These are phyloP conservation scores for Yamadazyma philogaea DNA, from an alignment of 805 yeast genomes.

Conservation along the genomic window DNA sequence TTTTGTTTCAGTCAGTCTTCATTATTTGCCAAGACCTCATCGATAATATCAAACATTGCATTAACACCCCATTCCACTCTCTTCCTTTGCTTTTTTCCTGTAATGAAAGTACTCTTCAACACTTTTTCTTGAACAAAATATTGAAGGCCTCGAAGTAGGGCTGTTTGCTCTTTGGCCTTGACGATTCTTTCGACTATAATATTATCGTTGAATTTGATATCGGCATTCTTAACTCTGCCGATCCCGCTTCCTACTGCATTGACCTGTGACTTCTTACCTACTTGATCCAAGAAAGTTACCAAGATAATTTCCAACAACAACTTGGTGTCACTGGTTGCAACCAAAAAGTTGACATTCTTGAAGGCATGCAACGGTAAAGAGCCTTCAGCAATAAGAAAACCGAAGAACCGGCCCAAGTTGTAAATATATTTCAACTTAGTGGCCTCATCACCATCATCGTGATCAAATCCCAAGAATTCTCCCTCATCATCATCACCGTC, in stretches of 20 bases:
- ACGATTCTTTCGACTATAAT: conserved; percentile 46
- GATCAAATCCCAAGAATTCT: conserved; percentile 35
- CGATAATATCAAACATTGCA: conserved; percentile 49
- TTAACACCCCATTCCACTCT: conserved; percentile 69
- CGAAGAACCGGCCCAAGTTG: conserved; percentile 80
- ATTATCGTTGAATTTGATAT: conserved; percentile 46
- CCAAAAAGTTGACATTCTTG: conserved; percentile 69
- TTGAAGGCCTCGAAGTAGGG: conserved; percentile 63
- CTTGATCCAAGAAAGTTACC: conserved; percentile 59
- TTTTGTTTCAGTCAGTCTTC: conserved; percentile 1
- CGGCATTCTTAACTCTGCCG: conserved; percentile 27
- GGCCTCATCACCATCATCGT: conserved; percentile 48
- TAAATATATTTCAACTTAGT: conserved; percentile 55
- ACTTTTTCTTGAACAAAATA: conserved; percentile 53
- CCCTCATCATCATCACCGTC: conserved; percentile 42
- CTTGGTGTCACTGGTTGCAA: conserved; percentile 59
- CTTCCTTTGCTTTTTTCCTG: conserved; percentile 51
- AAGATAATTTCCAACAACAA: conserved; percentile 73
- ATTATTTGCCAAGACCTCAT: conserved; percentile 13
- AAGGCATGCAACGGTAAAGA: conserved; percentile 70
- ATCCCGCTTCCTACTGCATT: conserved; percentile 44
- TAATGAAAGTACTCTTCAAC: conserved; percentile 43
- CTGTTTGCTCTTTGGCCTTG: conserved; percentile 56
- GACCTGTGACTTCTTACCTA: conserved; percentile 61
- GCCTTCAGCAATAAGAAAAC: conserved; percentile 69